Conservation (phyloP, 2,329 filamentous ascomycete species). For the Penicillium fuscoglaucum region DNA sequence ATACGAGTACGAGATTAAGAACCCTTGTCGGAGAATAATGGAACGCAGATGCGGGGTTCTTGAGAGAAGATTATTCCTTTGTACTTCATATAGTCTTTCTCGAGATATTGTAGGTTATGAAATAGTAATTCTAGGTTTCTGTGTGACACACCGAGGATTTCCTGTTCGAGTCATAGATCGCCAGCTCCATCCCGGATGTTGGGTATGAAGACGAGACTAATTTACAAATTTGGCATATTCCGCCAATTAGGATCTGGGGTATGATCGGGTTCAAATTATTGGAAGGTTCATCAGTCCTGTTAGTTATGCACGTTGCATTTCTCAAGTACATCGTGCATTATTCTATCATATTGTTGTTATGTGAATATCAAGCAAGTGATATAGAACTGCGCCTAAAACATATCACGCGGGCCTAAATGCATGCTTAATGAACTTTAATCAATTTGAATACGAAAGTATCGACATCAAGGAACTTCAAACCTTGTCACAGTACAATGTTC, state of each 20-base stretch:
- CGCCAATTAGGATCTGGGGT: neutral
- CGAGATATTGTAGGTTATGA: neutral
- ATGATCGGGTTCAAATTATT: neutral
- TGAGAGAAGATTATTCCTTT: neutral
- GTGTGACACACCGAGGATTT: neutral
- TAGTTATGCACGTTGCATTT: neutral
- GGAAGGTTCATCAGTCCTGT: neutral
- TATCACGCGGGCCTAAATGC: neutral
- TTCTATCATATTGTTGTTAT: neutral
- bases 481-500: neutral
- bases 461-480: neutral
- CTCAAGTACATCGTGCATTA: neutral
- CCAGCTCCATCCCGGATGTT: neutral
- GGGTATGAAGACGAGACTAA: neutral
- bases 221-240: neutral
- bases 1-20: constrained; percentile 19
- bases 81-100: neutral
- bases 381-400: neutral
- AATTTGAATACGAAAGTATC: neutral
- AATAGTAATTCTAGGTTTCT: neutral
- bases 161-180: constrained; percentile 2
- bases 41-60: constrained; percentile 20
- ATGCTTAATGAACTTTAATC: neutral
- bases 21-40: constrained; percentile 5
- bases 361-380: neutral